Evolutionary conservation across 208 protist genomes (phyloP), one percentile per base, ranked within the genome.

Genomic region (Acanthamoeba triangularis): DNA sequence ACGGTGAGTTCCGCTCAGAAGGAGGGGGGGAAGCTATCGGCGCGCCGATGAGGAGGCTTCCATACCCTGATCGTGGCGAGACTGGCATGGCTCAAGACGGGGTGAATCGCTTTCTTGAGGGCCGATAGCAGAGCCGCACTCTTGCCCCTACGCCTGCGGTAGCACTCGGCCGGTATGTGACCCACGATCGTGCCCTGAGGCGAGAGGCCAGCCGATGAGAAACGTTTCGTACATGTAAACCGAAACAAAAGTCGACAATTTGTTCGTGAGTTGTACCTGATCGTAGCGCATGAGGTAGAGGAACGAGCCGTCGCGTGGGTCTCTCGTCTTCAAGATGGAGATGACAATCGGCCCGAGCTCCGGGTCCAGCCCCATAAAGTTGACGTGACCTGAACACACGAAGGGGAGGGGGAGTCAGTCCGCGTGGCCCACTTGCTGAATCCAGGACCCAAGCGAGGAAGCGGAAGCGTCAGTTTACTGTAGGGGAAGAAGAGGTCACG

Each of bases 331-430:
- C 23, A 76, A 20, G 18, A 93, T 93, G 35, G 87, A 93, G 20
- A 93, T 93, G 63, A n/a, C 41, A 35, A 93, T 49, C 6, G 87
- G 87, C 13, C 87, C 87, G 28, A 93, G 54, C 54, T 76, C 87
- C 16, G 54, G 59, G 18, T 93, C 87, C 30, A 69, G 8, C n/a
- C 87, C 87, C 87, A 93, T 37, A 23, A 37, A 69, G 47, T 93
- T 93, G 35, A n/a, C 59, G 37, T 93, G 87, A 16, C 61, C 85
- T 91, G 85, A 18, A n/a, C 11, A 52, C 10, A 52, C 18, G 47
- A 49, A 41, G 20, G 41, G 7, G 20, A 7, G 8, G 28, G 54
- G 14, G 41, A 56, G 76, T 20, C 41, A 4, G 11, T 30, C 10
- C 35, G 3, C 10, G 47, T 8, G 18, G 28, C 52, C 74, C 28